Conservation (phyloP, 148 eudicot genomes). For the Heliamphora exappendiculata region DNA sequence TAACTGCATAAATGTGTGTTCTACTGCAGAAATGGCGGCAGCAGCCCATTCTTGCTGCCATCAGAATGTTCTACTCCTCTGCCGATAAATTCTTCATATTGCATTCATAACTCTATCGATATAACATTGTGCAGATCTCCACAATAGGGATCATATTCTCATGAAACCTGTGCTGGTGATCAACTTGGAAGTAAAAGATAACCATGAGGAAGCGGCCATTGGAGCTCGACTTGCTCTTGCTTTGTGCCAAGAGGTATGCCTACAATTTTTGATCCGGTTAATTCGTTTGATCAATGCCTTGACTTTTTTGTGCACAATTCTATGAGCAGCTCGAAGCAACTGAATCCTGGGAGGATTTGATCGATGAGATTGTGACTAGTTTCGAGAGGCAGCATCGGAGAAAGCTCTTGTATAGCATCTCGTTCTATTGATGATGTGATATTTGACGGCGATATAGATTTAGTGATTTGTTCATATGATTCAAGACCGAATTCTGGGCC, state of each 20-base stretch:
- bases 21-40: too few species aligned
- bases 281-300: not conserved
- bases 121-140: conserved; percentile 52
- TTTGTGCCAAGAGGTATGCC: conserved; percentile 75
- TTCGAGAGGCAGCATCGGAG: conserved; percentile 76
- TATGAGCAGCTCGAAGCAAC: conserved; percentile 59
- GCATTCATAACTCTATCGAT: not conserved
- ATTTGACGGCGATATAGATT: too few species aligned
- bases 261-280: not conserved
- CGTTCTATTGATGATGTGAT: conserved; percentile 52
- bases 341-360: conserved; percentile 74
- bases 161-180: conserved; percentile 78
- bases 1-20: too few species aligned
- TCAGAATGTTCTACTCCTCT: not conserved
- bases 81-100: not conserved
- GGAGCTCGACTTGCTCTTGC: conserved; percentile 78
- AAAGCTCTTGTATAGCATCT: conserved; percentile 73
- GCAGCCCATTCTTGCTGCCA: too few species aligned
- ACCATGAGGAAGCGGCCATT: conserved; percentile 93
- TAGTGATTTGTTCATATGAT: too few species aligned
- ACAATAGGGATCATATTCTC: conserved; percentile 65
- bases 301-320: not conserved
- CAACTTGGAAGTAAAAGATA: conserved; percentile 91
- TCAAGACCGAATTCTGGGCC: too few species aligned
- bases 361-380: conserved; percentile 58